Percentiles rank a stretch among this genome's conserved stretches.
Evolutionary conservation across 129 eudicot genomes (phyloP).

Genomic region (Centella asiatica): DNA sequence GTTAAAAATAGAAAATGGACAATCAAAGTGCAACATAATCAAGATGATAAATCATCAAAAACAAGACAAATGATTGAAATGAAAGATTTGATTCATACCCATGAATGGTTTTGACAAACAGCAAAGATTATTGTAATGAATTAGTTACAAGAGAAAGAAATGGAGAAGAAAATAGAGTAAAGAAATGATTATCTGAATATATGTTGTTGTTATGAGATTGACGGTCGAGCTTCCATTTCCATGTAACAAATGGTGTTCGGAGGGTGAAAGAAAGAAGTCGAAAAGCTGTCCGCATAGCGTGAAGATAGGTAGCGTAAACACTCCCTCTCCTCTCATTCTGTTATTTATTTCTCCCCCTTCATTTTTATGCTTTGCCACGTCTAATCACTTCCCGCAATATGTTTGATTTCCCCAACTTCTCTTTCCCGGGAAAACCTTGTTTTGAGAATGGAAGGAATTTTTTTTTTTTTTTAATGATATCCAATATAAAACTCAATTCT

Average conservation of each 20-base stretch:
- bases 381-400: background rate
- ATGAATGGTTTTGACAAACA: no score
- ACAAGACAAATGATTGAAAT: background rate
- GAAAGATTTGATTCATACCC: background rate
- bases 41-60: no score
- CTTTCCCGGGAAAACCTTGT: background rate
- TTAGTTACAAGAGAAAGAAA: no score
- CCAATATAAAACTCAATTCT: no score
- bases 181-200: background rate
- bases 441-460: background rate
- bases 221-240: background rate
- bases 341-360: conserved; percentile 1
- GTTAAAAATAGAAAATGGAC: no score
- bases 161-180: no score
- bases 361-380: conserved; percentile 4
- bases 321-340: background rate
- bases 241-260: no score
- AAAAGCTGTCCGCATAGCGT: conserved; percentile 4
- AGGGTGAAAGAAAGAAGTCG: background rate
- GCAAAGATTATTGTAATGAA: no score
- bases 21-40: no score
- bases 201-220: no score
- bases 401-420: background rate
- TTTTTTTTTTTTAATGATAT: background rate
- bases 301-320: conserved; percentile 2